Base-by-base conservation (phyloP, 495 filamentous ascomycete genomes). In the Xylaria telfairii region DNA sequence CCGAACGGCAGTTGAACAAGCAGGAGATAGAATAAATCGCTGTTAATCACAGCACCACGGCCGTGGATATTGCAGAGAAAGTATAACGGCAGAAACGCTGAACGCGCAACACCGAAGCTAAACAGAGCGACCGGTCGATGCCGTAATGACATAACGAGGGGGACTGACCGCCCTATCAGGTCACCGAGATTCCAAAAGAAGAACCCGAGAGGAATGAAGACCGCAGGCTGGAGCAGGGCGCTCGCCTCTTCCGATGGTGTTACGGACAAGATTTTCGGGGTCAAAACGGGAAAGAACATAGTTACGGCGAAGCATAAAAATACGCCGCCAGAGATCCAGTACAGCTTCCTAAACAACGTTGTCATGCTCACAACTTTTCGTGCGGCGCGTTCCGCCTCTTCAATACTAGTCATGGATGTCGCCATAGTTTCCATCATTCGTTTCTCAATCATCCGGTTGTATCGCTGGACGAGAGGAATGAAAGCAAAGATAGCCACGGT, bases 261-360 rank as follows among this genome's bases (percentile, higher is more conserved):
- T 8, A 96, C 90, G 4, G 92, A 94, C 32, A 90, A 72, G 73
- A 98, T 94, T 75, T 90, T 86, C 64, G 91, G 87, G 0, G 96
- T 98, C 81, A 93, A 97, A 51, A 98, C 92, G 0, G 96, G 96
- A 80, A 94, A 98, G 71, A 94, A 87, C 96, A 99, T 98, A 42
- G 95, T 93, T 32, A 97, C 81, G 49, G 83, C 80, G 77, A 97
- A 98, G 76, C 89, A 92, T 61, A 93, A 72, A 78, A 92, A 93
- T 28, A 97, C 89, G 0, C 92, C 84, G 41, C 84, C 79, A 1
- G 92, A 85, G 15, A 92, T 80, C 85, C 89, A 94, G 73, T 85
- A 87, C 34, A 98, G 84, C 74, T 96, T 97, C 49, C 81, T 78
- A 77, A 94, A 88, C 17, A 97, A 85, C 0, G 80, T 84, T 74